A percentile compares a stretch with the other conserved stretches of the same genome.
These are phyloP conservation scores for Sugiyamaella lignohabitans DNA, from an alignment of 805 yeast genomes.

Conservation along the genomic window DNA sequence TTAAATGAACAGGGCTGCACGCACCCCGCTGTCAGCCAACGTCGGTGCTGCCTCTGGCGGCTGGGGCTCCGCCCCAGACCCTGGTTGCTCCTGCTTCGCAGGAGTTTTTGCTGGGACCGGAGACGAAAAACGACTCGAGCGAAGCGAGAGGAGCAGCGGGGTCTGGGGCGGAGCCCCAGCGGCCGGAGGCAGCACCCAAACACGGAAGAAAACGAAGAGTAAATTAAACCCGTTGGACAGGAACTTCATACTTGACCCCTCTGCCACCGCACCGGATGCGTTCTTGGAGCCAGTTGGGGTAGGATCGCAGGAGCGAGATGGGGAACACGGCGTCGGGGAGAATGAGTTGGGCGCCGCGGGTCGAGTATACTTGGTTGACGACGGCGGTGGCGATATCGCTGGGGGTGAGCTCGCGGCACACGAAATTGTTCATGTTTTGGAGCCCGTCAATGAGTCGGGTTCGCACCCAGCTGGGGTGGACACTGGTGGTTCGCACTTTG, in stretches of 20 bases:
- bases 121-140: too few relatives aligned
- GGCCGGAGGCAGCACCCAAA: too few relatives aligned
- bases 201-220: too few relatives aligned
- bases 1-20: too few relatives aligned
- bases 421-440: conserved; percentile 51
- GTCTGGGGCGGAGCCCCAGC: too few relatives aligned
- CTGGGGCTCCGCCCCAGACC: too few relatives aligned
- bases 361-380: conserved; percentile 21
- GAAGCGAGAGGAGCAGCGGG: too few relatives aligned
- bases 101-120: too few relatives aligned
- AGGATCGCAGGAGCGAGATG: background rate
- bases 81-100: too few relatives aligned
- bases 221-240: too few relatives aligned
- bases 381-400: conserved; percentile 49
- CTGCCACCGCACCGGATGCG: background rate
- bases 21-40: too few relatives aligned
- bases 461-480: conserved; percentile 70
- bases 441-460: conserved; percentile 62
- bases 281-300: conserved; percentile 9
- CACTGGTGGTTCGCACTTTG: conserved; percentile 43
- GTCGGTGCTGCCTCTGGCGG: too few relatives aligned
- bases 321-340: conserved; percentile 4
- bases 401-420: conserved; percentile 71
- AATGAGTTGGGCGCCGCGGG: conserved; percentile 5
- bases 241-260: background rate